phyloP scores from a whole-genome alignment of 192 early-diverging fungal genomes.

The Diversispora eburnea region DNA sequence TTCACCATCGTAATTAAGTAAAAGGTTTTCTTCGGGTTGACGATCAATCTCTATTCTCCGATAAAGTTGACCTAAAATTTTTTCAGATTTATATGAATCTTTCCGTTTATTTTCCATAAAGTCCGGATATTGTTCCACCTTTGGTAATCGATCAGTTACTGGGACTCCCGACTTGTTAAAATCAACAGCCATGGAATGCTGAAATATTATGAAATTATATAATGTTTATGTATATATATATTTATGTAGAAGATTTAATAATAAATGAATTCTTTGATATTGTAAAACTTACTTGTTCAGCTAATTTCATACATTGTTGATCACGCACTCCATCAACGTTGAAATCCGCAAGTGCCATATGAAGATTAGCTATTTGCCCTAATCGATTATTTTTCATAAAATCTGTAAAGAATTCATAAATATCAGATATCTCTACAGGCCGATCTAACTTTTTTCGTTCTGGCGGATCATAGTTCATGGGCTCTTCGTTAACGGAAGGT shows the following conservation, averaged over 20 bases:
- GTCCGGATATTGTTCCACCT: slow-evolving; percentile 9
- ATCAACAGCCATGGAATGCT: slow-evolving; percentile 20
- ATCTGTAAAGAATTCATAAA: slow-evolving; percentile 60
- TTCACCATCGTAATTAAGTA: background rate
- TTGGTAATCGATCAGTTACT: slow-evolving; percentile 6
- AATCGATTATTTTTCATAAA: slow-evolving; percentile 61
- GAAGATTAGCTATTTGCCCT: slow-evolving; percentile 63
- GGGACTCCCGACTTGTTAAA: slow-evolving; percentile 18
- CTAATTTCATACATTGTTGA: slow-evolving; percentile 53
- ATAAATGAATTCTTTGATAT: background rate
- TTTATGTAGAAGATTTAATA: background rate
- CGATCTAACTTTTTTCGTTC: slow-evolving; percentile 27
- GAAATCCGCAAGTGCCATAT: slow-evolving; percentile 59
- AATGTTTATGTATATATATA: background rate
- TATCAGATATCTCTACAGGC: slow-evolving; percentile 46
- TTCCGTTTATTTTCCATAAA: slow-evolving; percentile 16
- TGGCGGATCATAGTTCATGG: slow-evolving; percentile 50
- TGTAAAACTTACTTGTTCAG: slow-evolving; percentile 39
- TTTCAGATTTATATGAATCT: background rate
- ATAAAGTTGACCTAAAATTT: slow-evolving; percentile 13
- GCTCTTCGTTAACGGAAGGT: slow-evolving; percentile 31
- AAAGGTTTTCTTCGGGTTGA: background rate
- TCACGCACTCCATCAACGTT: slow-evolving; percentile 40
- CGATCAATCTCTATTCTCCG: background rate
- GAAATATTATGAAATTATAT: background rate